Conservation (phyloP, 305 asterid genomes). For the Solanum aculeatissimum region DNA sequence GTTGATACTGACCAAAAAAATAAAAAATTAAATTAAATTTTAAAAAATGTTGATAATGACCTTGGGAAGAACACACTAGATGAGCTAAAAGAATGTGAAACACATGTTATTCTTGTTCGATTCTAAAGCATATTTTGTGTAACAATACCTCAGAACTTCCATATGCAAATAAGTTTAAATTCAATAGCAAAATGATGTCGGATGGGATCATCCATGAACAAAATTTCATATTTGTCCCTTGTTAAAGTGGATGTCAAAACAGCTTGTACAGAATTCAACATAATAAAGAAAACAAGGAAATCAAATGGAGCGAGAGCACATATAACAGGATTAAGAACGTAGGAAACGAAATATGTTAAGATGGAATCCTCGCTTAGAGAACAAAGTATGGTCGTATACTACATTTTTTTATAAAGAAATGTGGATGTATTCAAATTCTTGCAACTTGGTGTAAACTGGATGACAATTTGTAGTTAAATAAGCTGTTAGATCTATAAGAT, state of each 20-base stretch:
- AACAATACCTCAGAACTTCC: background rate
- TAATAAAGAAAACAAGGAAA: background rate
- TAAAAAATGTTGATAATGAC: background rate
- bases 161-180: background rate
- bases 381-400: no score
- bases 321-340: background rate
- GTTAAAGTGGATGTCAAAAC: background rate
- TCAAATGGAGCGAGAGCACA: background rate
- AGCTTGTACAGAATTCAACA: background rate
- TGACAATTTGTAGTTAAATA: background rate
- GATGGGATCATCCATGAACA: background rate
- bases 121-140: background rate
- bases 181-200: background rate
- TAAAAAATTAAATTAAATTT: no score
- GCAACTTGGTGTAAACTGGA: background rate
- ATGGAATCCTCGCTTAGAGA: background rate
- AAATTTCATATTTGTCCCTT: background rate
- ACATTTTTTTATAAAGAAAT: background rate
- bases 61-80: background rate
- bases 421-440: background rate
- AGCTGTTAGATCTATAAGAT: background rate
- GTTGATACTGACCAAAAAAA: background rate
- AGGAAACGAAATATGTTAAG: background rate
- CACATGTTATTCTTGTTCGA: background rate
- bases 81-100: background rate